Evolutionary conservation across 371 early-diverging fungal species (phyloP).

Genomic region (Actinomortierella wolfii): DNA sequence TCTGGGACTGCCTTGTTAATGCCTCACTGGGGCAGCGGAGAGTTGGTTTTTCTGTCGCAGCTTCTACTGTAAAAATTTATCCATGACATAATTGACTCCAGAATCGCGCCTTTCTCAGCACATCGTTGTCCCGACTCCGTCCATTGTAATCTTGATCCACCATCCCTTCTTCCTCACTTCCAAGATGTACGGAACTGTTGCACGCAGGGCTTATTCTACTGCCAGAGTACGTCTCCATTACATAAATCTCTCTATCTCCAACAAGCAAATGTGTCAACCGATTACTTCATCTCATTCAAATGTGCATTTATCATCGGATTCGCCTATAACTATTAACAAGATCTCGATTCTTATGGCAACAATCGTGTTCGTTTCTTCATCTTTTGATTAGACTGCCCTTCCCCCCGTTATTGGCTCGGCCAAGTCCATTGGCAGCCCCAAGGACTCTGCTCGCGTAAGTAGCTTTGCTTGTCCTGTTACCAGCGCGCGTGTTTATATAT

Average conservation of each 20-base stretch:
- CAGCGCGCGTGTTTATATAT: not conserved
- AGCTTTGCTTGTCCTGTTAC: not conserved
- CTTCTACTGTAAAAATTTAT: no score
- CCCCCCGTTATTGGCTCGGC: conserved; percentile 45
- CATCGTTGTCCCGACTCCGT: no score
- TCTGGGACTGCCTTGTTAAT: no score
- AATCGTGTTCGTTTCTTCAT: not conserved
- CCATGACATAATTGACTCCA: no score
- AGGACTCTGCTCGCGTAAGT: conserved; percentile 47
- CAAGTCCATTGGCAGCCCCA: conserved; percentile 45
- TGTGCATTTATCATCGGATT: no score
- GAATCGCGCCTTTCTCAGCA: no score
- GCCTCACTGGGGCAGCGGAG: no score
- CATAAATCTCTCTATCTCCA: not conserved
- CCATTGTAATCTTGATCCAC: not conserved
- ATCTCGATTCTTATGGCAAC: no score
- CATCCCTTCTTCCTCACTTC: conserved; percentile 9
- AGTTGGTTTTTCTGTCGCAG: no score
- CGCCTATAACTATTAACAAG: no score
- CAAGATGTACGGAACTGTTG: conserved; percentile 42
- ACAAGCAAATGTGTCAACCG: not conserved
- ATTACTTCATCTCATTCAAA: not conserved
- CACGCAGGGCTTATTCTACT: conserved; percentile 46
- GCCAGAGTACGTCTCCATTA: conserved; percentile 27
- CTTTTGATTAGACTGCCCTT: conserved; percentile 24